Percentiles rank a stretch among this genome's conserved stretches.
These are phyloP conservation scores for Penicillium occitanis DNA, from an alignment of 2,329 filamentous ascomycete genomes.

Conservation along the genomic window DNA sequence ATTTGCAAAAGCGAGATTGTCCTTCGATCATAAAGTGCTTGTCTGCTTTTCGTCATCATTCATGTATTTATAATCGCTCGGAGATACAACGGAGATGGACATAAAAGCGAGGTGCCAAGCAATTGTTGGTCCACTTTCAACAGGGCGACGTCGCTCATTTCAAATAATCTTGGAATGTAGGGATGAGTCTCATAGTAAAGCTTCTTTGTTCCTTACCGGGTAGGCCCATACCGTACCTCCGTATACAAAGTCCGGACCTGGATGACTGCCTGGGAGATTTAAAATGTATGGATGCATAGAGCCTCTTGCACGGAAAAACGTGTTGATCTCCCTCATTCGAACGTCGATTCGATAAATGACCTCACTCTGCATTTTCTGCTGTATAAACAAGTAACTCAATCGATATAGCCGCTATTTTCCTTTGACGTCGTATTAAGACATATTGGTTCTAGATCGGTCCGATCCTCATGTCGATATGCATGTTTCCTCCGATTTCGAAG, in stretches of 20 bases:
- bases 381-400: background rate
- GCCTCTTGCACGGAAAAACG: background rate
- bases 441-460: background rate
- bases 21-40: too few species aligned
- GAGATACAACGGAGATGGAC: background rate
- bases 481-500: background rate
- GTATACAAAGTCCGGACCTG: background rate
- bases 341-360: background rate
- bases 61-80: background rate
- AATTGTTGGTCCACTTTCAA: background rate
- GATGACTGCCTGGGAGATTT: background rate
- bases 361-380: background rate
- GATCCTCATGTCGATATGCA: background rate
- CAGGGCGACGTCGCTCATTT: background rate
- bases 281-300: background rate
- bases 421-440: background rate
- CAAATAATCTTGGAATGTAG: background rate
- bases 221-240: background rate
- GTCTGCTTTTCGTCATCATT: background rate
- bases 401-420: too few species aligned
- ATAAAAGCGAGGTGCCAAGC: background rate
- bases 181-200: background rate
- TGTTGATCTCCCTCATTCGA: background rate
- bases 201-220: background rate
- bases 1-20: background rate